Evolutionary conservation across 176 grass and related monocot species (phyloP).

Genomic region (Aegilops speltoides): DNA sequence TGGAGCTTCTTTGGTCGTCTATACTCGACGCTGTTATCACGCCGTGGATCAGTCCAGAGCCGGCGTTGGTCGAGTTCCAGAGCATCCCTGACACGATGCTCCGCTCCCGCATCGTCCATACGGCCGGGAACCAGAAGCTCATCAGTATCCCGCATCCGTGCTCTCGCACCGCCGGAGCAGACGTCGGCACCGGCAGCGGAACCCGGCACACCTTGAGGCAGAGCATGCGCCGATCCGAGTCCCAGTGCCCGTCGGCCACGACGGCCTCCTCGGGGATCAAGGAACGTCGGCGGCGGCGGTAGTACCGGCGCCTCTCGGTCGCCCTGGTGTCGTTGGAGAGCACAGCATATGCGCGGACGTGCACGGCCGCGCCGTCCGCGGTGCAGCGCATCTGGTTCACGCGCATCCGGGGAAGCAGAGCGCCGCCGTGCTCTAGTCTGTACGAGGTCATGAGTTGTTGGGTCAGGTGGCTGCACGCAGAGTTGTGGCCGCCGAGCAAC

Average conservation of each 20-base stretch:
- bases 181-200: background rate
- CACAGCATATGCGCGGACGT: conserved; percentile 21
- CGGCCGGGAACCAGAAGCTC: conserved; percentile 68
- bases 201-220: conserved; percentile 54
- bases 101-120: conserved; percentile 42
- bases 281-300: background rate
- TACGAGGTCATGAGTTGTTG: background rate
- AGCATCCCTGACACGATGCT: conserved; percentile 40
- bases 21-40: no score
- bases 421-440: background rate
- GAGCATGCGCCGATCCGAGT: conserved; percentile 14
- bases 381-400: conserved; percentile 37
- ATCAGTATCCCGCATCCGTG: conserved; percentile 49
- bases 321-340: conserved; percentile 32
- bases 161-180: background rate
- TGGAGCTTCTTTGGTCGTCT: no score
- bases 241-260: conserved; percentile 64
- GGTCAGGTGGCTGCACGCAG: background rate
- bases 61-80: conserved; percentile 10
- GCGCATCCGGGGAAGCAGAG: conserved; percentile 20
- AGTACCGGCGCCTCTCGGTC: background rate
- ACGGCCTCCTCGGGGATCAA: conserved; percentile 11
- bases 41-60: background rate
- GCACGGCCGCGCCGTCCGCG: background rate
- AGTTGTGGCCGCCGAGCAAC: background rate